Base-by-base conservation (phyloP, 306 rosid species). In the Rosa rugosa region DNA sequence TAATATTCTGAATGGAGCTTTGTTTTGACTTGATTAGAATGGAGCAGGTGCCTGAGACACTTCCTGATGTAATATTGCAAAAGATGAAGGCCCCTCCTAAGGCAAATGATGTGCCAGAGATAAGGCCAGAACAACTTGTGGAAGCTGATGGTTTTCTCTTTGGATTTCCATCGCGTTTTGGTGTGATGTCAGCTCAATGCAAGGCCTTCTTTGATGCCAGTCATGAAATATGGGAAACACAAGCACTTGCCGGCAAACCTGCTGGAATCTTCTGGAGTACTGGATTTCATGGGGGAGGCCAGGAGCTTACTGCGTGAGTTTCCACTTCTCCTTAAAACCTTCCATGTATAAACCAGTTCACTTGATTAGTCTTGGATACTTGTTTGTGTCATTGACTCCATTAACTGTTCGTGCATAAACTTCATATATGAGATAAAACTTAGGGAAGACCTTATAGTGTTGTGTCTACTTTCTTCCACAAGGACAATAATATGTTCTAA, bases 201-300 rank as follows among this genome's bases (percentile, higher is more conserved):
- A 91, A 83, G 84, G 97, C 98, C 76, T 91, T 92, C 86, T 95
- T 95, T 74, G 99, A 91, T 50, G 89, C 94, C 77, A 88, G 96
- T 50, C 8, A 75, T 23, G 89, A 80, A 81, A 62, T 95, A 66
- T 91, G 99, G 99, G 79, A 75, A 78, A 88, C 87, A 25, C 97
- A 94, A 91, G 88, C 92, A 44, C 95, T 94, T 56, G 97, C 99
- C 36, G 97, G 99, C 36, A 94, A 94, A 77, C 99, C 97, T 77
- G 99, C 97, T 46, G 99, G 99, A 77, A 83, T 94, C 81, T 94
- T 94, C 80, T 94, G 97, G 99, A 94, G 99, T 80, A 94, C 97
- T 62, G 99, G 99, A 53, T 94, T 92, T 80, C 86, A 89, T 63
- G 97, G 97, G 11, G 99, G 99, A 76, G 99, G 99, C 69, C 97